Evolutionary conservation across 2,329 filamentous ascomycete species (phyloP).

Genomic region (Tolypocladium amazonense): DNA sequence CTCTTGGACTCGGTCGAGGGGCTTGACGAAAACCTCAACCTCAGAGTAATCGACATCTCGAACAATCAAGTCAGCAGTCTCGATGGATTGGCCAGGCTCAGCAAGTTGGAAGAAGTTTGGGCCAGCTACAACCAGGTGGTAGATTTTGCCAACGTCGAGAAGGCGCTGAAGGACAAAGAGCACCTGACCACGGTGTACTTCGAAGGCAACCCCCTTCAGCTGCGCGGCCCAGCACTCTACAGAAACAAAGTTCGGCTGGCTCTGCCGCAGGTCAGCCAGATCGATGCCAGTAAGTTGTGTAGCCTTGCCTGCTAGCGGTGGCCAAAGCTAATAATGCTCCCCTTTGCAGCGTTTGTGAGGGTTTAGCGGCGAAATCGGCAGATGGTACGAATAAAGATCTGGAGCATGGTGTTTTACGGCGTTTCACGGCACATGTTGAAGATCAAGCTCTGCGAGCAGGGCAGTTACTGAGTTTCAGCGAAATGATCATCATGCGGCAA

Average conservation of each 20-base stretch:
- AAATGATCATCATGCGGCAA: neutral
- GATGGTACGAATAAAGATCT: neutral
- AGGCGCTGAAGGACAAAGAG: constrained; percentile 66
- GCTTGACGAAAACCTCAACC: constrained; percentile 52
- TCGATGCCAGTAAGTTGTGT: constrained; percentile 84
- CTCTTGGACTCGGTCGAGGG: constrained; percentile 69
- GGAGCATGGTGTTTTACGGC: constrained; percentile 3
- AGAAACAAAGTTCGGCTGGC: constrained; percentile 86
- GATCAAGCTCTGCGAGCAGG: neutral
- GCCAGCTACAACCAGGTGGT: constrained; percentile 77
- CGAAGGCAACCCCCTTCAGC: constrained; percentile 86
- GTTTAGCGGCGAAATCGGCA: constrained; percentile 7
- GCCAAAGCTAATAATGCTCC: neutral
- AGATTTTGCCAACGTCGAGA: constrained; percentile 76
- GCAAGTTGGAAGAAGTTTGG: constrained; percentile 81
- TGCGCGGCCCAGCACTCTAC: constrained; percentile 70
- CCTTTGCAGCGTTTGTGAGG: constrained; percentile 19
- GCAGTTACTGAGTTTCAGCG: neutral
- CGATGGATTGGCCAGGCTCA: constrained; percentile 56
- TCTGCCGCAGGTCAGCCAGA: constrained; percentile 80
- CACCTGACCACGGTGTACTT: constrained; percentile 86
- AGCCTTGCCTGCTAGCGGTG: neutral
- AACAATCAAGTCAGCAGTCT: constrained; percentile 76
- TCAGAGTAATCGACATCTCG: constrained; percentile 78
- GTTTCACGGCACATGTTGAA: neutral